These are phyloP conservation scores for Blastomyces parvus DNA, from an alignment of 2,329 filamentous ascomycete species.

Conservation along the genomic window DNA sequence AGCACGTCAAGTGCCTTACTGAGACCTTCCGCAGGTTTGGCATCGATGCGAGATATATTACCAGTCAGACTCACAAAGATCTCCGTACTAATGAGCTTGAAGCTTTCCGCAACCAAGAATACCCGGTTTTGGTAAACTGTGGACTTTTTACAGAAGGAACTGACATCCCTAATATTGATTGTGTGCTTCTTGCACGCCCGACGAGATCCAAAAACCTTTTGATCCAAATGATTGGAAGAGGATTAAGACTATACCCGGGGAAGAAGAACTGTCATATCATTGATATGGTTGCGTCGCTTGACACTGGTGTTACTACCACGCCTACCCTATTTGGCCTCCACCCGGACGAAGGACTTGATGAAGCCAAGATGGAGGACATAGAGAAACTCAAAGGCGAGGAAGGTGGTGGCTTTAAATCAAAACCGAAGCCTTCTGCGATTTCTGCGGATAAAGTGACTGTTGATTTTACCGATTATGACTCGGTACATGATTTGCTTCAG, in stretches of 20 bases:
- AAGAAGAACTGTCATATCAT: slow-evolving; percentile 91
- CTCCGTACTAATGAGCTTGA: slow-evolving; percentile 61
- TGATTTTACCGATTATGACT: slow-evolving; percentile 83
- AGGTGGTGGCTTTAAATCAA: slow-evolving; percentile 21
- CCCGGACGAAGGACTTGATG: slow-evolving; percentile 63
- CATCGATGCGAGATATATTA: slow-evolving; percentile 79
- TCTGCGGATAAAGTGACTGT: slow-evolving; percentile 41
- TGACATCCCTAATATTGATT: slow-evolving; percentile 95
- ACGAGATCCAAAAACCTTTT: slow-evolving; percentile 89
- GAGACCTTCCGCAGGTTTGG: slow-evolving; percentile 65
- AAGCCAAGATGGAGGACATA: slow-evolving; percentile 56
- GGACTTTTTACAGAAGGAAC: slow-evolving; percentile 96
- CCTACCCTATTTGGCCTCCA: slow-evolving; percentile 91
- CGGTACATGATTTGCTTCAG: slow-evolving; percentile 78
- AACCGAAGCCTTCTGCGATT: slow-evolving; percentile 10
- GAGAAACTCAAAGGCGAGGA: slow-evolving; percentile 35
- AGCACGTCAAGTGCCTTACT: slow-evolving; percentile 68
- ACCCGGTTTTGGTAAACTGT: slow-evolving; percentile 85
- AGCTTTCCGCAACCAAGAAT: slow-evolving; percentile 65
- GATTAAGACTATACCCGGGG: slow-evolving; percentile 69
- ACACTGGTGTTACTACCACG: slow-evolving; percentile 76
- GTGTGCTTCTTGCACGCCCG: slow-evolving; percentile 74
- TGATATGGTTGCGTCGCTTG: slow-evolving; percentile 83
- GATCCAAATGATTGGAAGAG: slow-evolving; percentile 94
- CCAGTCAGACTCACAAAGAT: slow-evolving; percentile 63